Evolutionary conservation across 2,329 filamentous ascomycete species (phyloP), one percentile per base, ranked within the genome.

Genomic region (Dactylellina cionopaga): DNA sequence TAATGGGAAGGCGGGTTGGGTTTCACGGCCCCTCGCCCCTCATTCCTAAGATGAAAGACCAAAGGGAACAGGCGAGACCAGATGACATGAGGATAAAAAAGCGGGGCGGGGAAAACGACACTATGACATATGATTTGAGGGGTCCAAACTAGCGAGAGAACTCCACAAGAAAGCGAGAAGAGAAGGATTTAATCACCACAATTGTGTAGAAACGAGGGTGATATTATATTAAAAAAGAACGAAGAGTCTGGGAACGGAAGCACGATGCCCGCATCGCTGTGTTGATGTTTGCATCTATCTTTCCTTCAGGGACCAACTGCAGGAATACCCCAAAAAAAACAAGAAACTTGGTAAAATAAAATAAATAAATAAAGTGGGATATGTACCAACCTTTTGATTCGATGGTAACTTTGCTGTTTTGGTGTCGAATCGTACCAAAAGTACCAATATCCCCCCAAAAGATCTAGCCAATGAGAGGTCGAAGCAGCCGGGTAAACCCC

Each of bases 1-100:
- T 60, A 71, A 71, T 63, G 49, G 56, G 58, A 71, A 71, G 65
- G 65, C 65, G 65, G 65, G 55, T 55, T 62, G 47, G 46, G 65
- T 71, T 71, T 71, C 65, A 71, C 58, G 31, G 54, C 46, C 49
- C 49, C 17, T 63, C 44, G 35, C 49, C 65, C 55, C 65, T 70
- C 65, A 55, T 69, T 54, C 46, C 31, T 17, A 17, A 5, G 39
- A 33, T 17, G 11, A 29, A 22, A 56, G 7, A 55, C 39, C 4
- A 49, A 51, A 51, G 33, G 31, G 39, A 43, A 55, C 22, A 63
- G 56, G 55, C 65, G 56, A 47, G 64, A 54, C 63, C 51, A 60
- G 63, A 60, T 68, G 52, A 49, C 43, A 41, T 31, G 22, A 39
- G 11, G 10, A 41, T 46, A 54, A 62, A 70, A 69, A 70, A 62